Base-by-base conservation (phyloP, 2,329 filamentous ascomycete genomes). In the Orbilia brochopaga region DNA sequence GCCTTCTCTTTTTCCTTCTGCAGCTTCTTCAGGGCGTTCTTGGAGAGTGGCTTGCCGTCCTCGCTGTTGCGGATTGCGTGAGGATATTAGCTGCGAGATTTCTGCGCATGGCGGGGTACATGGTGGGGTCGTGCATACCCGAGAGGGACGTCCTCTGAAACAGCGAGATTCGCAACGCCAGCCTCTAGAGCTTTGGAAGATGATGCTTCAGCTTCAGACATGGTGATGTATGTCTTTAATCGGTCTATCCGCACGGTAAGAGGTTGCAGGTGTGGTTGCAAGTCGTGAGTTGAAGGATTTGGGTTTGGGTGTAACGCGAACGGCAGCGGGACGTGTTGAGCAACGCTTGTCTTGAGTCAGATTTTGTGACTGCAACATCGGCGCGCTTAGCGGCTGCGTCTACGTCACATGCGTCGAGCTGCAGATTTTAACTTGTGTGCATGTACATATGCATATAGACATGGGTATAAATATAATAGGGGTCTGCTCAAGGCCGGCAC, bases 1-100 rank as follows among this genome's bases (percentile, higher is more conserved):
- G 89, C 90, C 81, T 95, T 92, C 79, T 93, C 92, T 82, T 92
- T 92, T 27, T 92, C 90, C 82, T 95, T 95, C 76, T 90, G 89
- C 51, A 90, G 88, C 83, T 95, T 96, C 83, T 95, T 95, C 74
- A 89, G 82, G 15, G 87, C 91, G 80, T 88, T 92, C 82, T 95
- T 92, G 73, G 88, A 91, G 46, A 85, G 83, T 13, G 81, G 81
- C 59, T 81, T 82, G 62, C 80, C 81, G 51, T 79, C 81, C 73
- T 80, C 81, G 27, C 75, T 78, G 61, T 56, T 37, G 13, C 4
- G 30, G 27, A 55, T 23, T 19, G 10, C 2, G 17, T n/a, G 32
- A 27, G 15, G 23, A 51, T 40, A 46, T 70, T 51, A 70, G 66
- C 48, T 32, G 30, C n/a, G 24, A 35, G 48, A 54, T 27, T 11